A percentile compares a stretch with the other conserved stretches of the same genome.
phyloP scores from a whole-genome alignment of 2,329 filamentous ascomycete species.

The Ophiosphaerella korrae region DNA sequence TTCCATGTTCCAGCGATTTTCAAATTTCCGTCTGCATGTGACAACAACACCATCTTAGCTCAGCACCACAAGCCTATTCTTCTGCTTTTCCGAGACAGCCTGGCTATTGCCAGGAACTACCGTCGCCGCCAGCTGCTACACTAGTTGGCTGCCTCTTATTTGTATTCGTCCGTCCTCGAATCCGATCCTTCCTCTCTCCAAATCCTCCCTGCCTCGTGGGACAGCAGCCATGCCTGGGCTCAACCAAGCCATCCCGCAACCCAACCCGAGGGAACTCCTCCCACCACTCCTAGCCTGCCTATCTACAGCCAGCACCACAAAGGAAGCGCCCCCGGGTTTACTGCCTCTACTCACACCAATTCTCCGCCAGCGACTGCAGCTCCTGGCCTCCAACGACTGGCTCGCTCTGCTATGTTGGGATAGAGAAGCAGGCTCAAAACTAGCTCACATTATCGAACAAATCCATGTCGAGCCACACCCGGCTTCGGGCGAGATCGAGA shows the following conservation, averaged over 20 bases:
- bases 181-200: background rate
- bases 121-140: background rate
- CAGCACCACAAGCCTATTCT: slow-evolving; percentile 5
- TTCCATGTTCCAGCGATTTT: background rate
- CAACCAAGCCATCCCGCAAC: slow-evolving; percentile 57
- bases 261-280: slow-evolving; percentile 62
- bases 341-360: slow-evolving; percentile 67
- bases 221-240: slow-evolving; percentile 51
- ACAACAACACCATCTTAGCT: slow-evolving; percentile 25
- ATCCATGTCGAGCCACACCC: slow-evolving; percentile 78
- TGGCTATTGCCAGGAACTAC: slow-evolving; percentile 2
- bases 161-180: background rate
- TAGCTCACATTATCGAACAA: slow-evolving; percentile 66
- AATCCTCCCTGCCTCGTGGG: slow-evolving; percentile 1
- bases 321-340: slow-evolving; percentile 64
- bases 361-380: slow-evolving; percentile 65
- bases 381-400: slow-evolving; percentile 72
- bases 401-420: slow-evolving; percentile 75
- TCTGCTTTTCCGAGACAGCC: background rate
- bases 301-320: slow-evolving; percentile 64
- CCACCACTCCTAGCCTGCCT: slow-evolving; percentile 68
- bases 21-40: slow-evolving; percentile 3
- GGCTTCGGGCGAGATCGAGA: slow-evolving; percentile 77
- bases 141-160: background rate
- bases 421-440: slow-evolving; percentile 58